phyloP scores from a whole-genome alignment of 768 basidiomycete species.

The Sarcodon aspratus region DNA sequence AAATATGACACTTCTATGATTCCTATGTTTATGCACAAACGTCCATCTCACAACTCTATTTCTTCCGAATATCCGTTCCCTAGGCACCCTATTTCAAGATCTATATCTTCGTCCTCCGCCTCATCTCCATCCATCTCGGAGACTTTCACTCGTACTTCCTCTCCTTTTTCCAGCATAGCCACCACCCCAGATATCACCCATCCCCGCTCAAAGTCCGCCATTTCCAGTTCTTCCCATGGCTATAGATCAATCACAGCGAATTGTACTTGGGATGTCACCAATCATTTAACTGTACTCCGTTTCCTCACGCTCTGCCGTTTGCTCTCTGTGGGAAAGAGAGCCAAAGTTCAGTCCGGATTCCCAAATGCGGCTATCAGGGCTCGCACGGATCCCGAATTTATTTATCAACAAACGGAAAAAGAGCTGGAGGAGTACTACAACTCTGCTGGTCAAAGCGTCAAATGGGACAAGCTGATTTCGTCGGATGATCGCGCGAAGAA shows the following conservation, averaged over 20 bases:
- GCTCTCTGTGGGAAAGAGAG: background rate
- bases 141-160: too few species aligned
- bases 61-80: background rate
- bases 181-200: background rate
- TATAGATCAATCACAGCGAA: background rate
- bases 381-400: background rate
- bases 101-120: background rate
- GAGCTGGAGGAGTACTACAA: background rate
- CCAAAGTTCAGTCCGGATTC: background rate
- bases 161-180: background rate
- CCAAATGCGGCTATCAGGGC: background rate
- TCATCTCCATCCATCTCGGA: background rate
- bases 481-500: background rate
- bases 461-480: background rate
- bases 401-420: background rate
- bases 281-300: background rate
- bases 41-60: too few species aligned
- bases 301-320: background rate
- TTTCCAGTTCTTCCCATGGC: background rate
- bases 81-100: background rate
- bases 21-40: too few species aligned
- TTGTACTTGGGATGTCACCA: background rate
- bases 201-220: background rate
- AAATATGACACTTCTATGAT: too few species aligned
- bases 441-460: background rate